Evolutionary conservation across 495 filamentous ascomycete genomes (phyloP), one percentile per base, ranked within the genome.

Genomic region (Hyaloscypha variabilis): DNA sequence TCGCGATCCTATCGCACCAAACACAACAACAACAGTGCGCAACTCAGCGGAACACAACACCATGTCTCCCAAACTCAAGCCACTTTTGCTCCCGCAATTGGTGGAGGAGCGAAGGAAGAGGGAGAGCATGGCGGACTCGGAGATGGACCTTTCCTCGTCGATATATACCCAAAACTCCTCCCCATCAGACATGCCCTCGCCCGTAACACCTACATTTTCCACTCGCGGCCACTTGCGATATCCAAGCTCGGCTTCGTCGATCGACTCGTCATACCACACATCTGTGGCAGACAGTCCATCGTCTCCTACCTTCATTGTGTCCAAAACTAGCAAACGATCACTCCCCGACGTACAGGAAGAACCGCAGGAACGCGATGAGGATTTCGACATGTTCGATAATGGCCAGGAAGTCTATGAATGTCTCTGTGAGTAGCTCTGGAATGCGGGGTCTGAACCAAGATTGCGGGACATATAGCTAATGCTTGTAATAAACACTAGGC

Each of bases 171-270:
- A 67, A 26, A 80, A 79, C 69, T 84, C 84, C 24, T 85, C 82
- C 39, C 80, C 82, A 29, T 89, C 88, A 11, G 86, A 86, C 65
- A 67, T 81, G 52, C 80, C 85, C 19, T 85, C 86, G 30, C 87
- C 87, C 19, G 76, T 85, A 50, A 85, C 86, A 34, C 85, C 88
- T 30, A 86, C 83, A 24, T 88, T 88, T 67, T 86, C 85, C 14
- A 17, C 39, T 42, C 83, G 81, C 59, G 79, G 80, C 28, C 84
- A 88, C 69, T 71, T 81, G 39, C 78, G 86, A 70, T 87, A 78
- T 67, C 82, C 87, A 2, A 81, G 78, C 57, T 85, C 83, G 2
- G 74, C 76, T 24, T 83, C 83, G 0, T 84, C 81, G 2, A 76
- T 84, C 55, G 82, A 83, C 57, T 72, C 81, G 13, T 62, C 76